phyloP scores from a whole-genome alignment of 495 filamentous ascomycete genomes.

The Xylaria scruposa region DNA sequence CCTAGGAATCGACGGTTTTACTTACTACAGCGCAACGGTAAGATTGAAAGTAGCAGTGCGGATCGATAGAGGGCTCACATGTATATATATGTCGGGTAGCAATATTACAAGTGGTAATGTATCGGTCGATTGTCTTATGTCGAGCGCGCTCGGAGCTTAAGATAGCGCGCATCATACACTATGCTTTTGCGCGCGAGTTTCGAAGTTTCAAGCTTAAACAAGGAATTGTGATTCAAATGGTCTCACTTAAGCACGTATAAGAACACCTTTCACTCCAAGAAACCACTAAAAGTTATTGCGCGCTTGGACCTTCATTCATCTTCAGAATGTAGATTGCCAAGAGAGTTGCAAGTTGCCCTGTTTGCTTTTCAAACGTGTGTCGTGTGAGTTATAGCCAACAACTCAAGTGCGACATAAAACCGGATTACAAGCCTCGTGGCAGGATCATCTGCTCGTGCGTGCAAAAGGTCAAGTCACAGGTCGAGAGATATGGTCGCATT shows the following conservation, averaged over 20 bases:
- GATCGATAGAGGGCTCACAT: too few relatives aligned
- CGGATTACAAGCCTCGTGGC: background rate
- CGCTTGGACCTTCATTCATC: background rate
- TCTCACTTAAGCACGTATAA: background rate
- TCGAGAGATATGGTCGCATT: background rate
- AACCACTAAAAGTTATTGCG: too few relatives aligned
- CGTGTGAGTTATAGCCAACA: background rate
- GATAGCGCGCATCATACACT: background rate
- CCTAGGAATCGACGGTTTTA: too few relatives aligned
- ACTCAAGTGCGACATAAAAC: slow-evolving; percentile 16
- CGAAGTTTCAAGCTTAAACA: background rate
- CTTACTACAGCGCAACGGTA: too few relatives aligned
- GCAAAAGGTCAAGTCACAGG: slow-evolving; percentile 9
- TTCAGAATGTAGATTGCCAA: background rate
- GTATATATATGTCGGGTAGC: too few relatives aligned
- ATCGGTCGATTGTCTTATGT: too few relatives aligned
- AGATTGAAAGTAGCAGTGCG: too few relatives aligned
- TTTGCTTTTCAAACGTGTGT: background rate
- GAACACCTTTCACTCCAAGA: too few relatives aligned
- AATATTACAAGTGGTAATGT: too few relatives aligned
- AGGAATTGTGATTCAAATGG: background rate
- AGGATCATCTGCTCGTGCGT: slow-evolving; percentile 1
- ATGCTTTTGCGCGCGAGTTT: background rate
- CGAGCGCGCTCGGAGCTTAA: background rate
- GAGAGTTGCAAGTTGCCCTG: background rate